These are phyloP conservation scores for Aspergillus tubingensis DNA, from an alignment of 2,329 filamentous ascomycete species.

Conservation along the genomic window DNA sequence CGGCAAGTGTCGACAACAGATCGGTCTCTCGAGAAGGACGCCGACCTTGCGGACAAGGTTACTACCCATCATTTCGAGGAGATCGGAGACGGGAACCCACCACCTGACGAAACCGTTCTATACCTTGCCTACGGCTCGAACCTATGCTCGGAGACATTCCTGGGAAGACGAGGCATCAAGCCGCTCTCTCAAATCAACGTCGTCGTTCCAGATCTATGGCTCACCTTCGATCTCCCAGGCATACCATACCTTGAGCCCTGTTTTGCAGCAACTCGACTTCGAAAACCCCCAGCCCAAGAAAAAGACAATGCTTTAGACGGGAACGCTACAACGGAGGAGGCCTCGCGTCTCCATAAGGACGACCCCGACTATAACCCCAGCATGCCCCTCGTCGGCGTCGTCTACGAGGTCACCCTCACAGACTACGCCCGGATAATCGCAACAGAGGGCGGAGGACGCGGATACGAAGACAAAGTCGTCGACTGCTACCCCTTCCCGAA, in stretches of 20 bases:
- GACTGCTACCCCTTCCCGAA: slow-evolving; percentile 71
- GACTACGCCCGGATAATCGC: slow-evolving; percentile 87
- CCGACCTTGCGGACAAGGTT: slow-evolving; percentile 25
- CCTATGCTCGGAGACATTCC: slow-evolving; percentile 76
- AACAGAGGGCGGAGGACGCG: slow-evolving; percentile 82
- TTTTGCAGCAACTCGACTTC: slow-evolving; percentile 77
- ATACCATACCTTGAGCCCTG: slow-evolving; percentile 87
- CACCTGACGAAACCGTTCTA: slow-evolving; percentile 59
- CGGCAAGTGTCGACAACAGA: slow-evolving; percentile 26
- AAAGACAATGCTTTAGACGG: slow-evolving; percentile 7
- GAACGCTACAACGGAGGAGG: slow-evolving; percentile 37
- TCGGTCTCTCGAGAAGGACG: slow-evolving; percentile 28
- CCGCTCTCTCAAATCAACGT: slow-evolving; percentile 82
- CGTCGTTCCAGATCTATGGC: slow-evolving; percentile 71
- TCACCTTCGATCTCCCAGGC: slow-evolving; percentile 85
- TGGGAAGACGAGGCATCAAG: slow-evolving; percentile 72
- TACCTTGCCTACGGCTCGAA: slow-evolving; percentile 94
- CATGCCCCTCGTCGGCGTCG: slow-evolving; percentile 85
- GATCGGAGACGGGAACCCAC: background rate
- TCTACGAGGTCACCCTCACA: slow-evolving; percentile 84
- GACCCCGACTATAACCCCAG: slow-evolving; percentile 42
- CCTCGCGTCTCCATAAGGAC: slow-evolving; percentile 29
- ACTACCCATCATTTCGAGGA: background rate
- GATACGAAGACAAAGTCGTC: slow-evolving; percentile 82
- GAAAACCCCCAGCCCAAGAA: slow-evolving; percentile 43